phyloP scores from a whole-genome alignment of 768 basidiomycete genomes.

The Hebeloma cylindrosporum region DNA sequence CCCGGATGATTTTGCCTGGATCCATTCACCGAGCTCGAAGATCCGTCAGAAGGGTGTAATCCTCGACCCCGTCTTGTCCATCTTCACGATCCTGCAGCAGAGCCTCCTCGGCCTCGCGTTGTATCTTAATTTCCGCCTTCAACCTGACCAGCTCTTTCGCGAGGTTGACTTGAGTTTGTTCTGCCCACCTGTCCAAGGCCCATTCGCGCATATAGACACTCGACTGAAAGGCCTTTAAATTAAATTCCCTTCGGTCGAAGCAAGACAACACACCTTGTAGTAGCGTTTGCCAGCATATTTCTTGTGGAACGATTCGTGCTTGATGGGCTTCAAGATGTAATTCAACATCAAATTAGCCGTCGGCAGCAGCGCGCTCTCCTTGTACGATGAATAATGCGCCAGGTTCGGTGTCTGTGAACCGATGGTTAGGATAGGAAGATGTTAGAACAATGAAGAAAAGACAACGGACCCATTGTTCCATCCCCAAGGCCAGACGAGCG shows the following conservation, averaged over 20 bases:
- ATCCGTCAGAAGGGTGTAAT: constrained; percentile 11
- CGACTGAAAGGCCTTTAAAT: constrained; percentile 45
- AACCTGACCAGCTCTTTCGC: constrained; percentile 56
- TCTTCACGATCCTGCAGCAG: constrained; percentile 8
- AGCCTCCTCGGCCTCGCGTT: constrained; percentile 35
- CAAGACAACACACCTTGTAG: constrained; percentile 60
- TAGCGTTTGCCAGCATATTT: constrained; percentile 92
- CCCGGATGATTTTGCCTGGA: no score
- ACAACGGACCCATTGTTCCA: constrained; percentile 82
- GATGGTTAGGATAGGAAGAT: constrained; percentile 1
- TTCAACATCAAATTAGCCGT: constrained; percentile 93
- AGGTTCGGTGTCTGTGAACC: constrained; percentile 69
- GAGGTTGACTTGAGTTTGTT: constrained; percentile 59
- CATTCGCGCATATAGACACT: constrained; percentile 83
- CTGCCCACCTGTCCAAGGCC: constrained; percentile 76
- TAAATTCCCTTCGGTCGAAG: neutral
- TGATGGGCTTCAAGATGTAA: constrained; percentile 78
- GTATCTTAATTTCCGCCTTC: constrained; percentile 53
- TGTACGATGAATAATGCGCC: constrained; percentile 92
- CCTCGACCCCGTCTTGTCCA: constrained; percentile 16
- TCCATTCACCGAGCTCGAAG: constrained; percentile 12
- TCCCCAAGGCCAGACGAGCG: constrained; percentile 76
- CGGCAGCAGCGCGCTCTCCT: constrained; percentile 80
- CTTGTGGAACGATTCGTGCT: constrained; percentile 85
- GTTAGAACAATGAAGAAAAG: neutral